Percentiles rank a stretch among this genome's conserved stretches.
Evolutionary conservation across 2,329 filamentous ascomycete genomes (phyloP).

Genomic region (Meredithiella fracta): DNA sequence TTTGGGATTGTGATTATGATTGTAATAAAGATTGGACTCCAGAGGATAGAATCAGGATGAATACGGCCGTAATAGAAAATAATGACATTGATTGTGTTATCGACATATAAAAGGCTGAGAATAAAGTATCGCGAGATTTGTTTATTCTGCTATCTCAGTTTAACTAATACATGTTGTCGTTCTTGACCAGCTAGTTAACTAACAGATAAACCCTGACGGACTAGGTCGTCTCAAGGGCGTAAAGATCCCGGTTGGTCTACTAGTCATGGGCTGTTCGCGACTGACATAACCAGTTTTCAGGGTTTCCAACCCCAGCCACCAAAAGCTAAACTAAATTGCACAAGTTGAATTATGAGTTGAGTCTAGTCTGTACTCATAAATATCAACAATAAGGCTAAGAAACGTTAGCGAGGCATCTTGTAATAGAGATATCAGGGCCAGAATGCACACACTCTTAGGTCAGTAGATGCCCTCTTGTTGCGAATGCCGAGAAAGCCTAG

Average conservation of each 20-base stretch:
- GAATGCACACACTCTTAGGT: background rate
- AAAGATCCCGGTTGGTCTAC: background rate
- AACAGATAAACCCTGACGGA: too few relatives aligned
- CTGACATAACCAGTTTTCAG: background rate
- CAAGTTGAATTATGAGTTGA: too few relatives aligned
- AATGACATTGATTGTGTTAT: too few relatives aligned
- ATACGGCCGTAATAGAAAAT: background rate
- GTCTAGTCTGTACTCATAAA: background rate
- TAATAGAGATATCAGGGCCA: too few relatives aligned
- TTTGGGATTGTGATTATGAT: background rate
- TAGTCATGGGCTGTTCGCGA: background rate
- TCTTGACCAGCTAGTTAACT: too few relatives aligned
- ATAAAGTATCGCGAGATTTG: too few relatives aligned
- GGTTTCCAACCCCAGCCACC: background rate
- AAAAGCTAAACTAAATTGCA: background rate
- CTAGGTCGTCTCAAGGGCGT: too few relatives aligned
- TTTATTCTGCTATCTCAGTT: too few relatives aligned
- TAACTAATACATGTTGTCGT: too few relatives aligned
- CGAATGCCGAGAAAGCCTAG: background rate
- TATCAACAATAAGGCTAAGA: background rate
- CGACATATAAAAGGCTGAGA: too few relatives aligned
- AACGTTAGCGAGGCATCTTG: background rate
- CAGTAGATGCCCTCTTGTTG: background rate
- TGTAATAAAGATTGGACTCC: background rate
- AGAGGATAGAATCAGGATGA: background rate